Conservation (phyloP, 202 grass and related monocot genomes). For the Carex arenaria region DNA sequence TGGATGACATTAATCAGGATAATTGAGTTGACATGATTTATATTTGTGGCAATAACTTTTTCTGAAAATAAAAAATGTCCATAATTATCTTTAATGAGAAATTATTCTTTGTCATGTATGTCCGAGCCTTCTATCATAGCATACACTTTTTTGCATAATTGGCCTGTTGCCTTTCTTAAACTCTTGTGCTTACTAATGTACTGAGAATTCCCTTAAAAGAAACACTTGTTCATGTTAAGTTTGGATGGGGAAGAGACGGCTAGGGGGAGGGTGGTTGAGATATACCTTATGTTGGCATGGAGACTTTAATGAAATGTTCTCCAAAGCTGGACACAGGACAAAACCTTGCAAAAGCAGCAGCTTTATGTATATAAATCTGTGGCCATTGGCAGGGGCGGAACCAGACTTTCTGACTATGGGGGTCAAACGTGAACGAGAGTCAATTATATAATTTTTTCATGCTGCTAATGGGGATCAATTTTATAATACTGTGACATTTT, state of each 20-base stretch:
- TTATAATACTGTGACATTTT: too few species aligned
- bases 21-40: slow-evolving; percentile 3
- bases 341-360: neutral
- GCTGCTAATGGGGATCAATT: too few species aligned
- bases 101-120: neutral
- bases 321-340: neutral
- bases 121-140: neutral
- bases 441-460: too few species aligned
- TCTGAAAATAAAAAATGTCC: neutral
- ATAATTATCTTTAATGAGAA: neutral
- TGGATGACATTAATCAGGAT: slow-evolving; percentile 8
- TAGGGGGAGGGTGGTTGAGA: neutral
- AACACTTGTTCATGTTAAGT: neutral
- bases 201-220: neutral
- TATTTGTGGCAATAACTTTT: neutral
- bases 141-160: neutral
- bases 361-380: neutral
- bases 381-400: too few species aligned
- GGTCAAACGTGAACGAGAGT: too few species aligned
- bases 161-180: neutral
- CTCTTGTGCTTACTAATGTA: neutral
- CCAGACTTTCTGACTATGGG: too few species aligned
- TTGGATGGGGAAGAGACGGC: neutral
- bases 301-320: neutral
- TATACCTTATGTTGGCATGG: neutral